Evolutionary conservation across 352 stramenopile genomes (phyloP), one percentile per base, ranked within the genome.

Genomic region (Phytophthora capsici): DNA sequence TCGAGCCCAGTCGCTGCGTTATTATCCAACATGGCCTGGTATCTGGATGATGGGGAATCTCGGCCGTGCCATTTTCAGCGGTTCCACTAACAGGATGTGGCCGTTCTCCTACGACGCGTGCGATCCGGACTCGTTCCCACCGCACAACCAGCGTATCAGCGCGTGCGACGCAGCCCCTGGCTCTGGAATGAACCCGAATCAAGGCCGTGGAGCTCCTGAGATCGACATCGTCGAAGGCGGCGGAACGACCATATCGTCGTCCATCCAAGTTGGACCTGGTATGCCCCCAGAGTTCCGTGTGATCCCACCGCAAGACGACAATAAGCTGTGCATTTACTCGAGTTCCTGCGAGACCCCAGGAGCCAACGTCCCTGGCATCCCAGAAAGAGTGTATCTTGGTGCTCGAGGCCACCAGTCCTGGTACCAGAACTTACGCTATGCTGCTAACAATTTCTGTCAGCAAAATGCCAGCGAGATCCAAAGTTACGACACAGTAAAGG

Each of bases 21-120:
- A 75, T 54, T 88, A 89, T 34, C 78, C 78, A 5, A 86, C 76
- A 19, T 98, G 94, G 93, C 94, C 95, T 19, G 95, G 93, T 7
- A 88, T 98, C 46, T 99, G 95, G 95, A 78, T 98, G 57, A 66
- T 99, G 40, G 95, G 95, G 17, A 98, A 98, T 75, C 75, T 98
- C 2, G 94, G 93, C 6, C 71, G 95, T 32, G 92, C 94, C 1
- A 97, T 96, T 3, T 99, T 98, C 67, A 94, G 94, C 46, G 80
- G 69, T 0, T 96, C 82, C 0, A 98, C 91, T 5, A 94, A 97
- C 52, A 87, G 90, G 67, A 90, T 98, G 57, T 98, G 95, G 94
- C 96, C 96, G 3, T 99, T 95, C 86, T 97, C 81, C 32, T 98
- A 97, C 69, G 73, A 97, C 57, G 78, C 69, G 23, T 99, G 96